Evolutionary conservation across 208 protist species (phyloP), one percentile per base, ranked within the genome.

Genomic region (Leptomonas pyrrhocoris): DNA sequence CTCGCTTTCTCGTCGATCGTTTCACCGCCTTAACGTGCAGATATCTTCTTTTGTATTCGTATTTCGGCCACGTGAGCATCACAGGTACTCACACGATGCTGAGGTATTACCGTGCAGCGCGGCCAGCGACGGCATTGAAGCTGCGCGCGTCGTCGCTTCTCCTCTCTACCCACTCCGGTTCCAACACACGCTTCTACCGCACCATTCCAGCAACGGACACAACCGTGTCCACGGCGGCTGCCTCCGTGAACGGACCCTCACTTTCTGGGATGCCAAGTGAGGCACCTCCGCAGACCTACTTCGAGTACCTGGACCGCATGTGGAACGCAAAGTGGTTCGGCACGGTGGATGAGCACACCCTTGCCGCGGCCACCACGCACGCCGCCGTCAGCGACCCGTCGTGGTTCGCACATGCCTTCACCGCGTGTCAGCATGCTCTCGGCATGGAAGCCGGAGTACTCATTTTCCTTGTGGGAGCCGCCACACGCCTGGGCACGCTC

Each of bases 271-370:
- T 48, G 11, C 21, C 50, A 23, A 43, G n/a, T 0, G 68, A 68
- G 0, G 49, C 58, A 2, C 2, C 40, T 23, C 51, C 72, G 43
- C 63, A 51, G 23, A 86, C 80, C 12, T 91, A 91, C 77, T 79
- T 84, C 46, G 81, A 88, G 25, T 83, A 80, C 51, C 38, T 94
- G 18, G 84, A 90, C 31, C 42, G 70, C 34, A 9, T 86, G 31
- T 94, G 89, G 86, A 88, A 81, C 76, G 31, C 75, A 27, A 84
- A 92, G 60, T 94, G 85, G 85, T 86, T 91, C 58, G 85, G 85
- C 43, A 84, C 81, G 2, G 75, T 90, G 4, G 85, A 91, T 27
- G 78, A 49, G 21, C 69, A 68, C 57, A 28, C 58, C 23, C 49
- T 31, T 0, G 72, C 56, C 0, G 50, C 58, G 5, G 48, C 62